Evolutionary conservation across 2,329 filamentous ascomycete species (phyloP).

Genomic region (Hymenoscyphus infarciens): DNA sequence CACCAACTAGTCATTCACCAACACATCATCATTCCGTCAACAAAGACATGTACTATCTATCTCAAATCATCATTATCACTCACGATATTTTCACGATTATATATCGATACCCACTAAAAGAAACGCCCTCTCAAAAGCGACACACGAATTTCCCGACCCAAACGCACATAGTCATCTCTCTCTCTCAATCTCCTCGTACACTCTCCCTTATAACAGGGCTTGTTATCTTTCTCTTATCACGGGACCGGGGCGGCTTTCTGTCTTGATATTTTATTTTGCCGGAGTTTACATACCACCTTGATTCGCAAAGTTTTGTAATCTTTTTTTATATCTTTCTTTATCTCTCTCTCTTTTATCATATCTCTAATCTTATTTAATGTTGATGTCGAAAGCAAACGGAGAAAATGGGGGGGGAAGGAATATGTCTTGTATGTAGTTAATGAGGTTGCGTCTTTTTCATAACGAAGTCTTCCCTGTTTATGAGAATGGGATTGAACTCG

Average conservation of each 20-base stretch:
- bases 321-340: background rate
- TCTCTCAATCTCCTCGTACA: constrained; percentile 17
- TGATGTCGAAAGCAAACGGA: constrained; percentile 10
- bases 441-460: constrained; percentile 6
- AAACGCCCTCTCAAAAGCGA: constrained; percentile 4
- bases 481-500: background rate
- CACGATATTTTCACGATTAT: constrained; percentile 26
- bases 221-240: background rate
- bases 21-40: background rate
- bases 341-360: background rate
- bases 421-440: constrained; percentile 14
- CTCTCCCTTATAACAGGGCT: background rate
- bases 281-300: background rate
- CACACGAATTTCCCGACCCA: constrained; percentile 17
- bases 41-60: constrained; percentile 2
- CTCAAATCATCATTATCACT: constrained; percentile 5
- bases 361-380: constrained; percentile 13
- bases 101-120: constrained; percentile 13
- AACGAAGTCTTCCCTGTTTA: background rate
- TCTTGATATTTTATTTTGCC: background rate
- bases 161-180: constrained; percentile 19
- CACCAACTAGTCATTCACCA: background rate
- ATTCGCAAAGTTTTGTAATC: background rate
- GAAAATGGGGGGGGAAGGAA: background rate
- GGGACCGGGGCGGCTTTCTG: background rate